Evolutionary conservation across 257 asterid species (phyloP), one percentile per base, ranked within the genome.

Genomic region (Solanum lycopersicoides): DNA sequence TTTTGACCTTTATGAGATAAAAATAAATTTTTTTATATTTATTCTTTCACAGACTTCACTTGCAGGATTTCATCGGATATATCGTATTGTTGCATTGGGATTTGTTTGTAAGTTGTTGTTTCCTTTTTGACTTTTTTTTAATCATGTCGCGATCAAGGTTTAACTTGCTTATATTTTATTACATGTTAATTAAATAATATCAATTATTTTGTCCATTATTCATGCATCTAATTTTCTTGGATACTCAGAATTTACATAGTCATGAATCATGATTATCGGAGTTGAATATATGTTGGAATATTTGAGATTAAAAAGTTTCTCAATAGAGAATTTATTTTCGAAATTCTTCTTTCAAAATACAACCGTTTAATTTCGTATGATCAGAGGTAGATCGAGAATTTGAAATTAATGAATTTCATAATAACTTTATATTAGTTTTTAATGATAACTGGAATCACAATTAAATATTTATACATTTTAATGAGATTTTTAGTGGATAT

Each of bases 231-330:
- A 4, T 23, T 75, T 76, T 23, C 60, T 23, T 76, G 18, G 3
- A 23, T 34, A 75, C 83, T 75, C 83, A 75, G 56, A 76, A 44
- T 76, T 76, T 76, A 76, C 83, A 41, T 76, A 35, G 84, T 77
- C 84, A 77, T 44, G 32, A 44, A 59, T 77, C 25, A 77, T 44
- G 32, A 77, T 77, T 25, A 14, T 1, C 13, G 25, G 63, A 77
- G 41, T 14, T 77, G 37, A 41, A 7, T n/a, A 41, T 41, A 8
- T n/a, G 20, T 68, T 28, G 20, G 74, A 66, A 7, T 10, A 66
- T 3, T 25, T 28, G 20, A 66, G 10, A 63, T 25, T 37, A 21
- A 11, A 6, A 6, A 74, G 6, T 23, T 9, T 32, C 13, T 34
- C 14, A 16, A 34, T 7, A 15, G 65, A 56, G 1, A 56, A 56